Base-by-base conservation (phyloP, 2,329 filamentous ascomycete genomes). In the Endoconidiophora polonica region DNA sequence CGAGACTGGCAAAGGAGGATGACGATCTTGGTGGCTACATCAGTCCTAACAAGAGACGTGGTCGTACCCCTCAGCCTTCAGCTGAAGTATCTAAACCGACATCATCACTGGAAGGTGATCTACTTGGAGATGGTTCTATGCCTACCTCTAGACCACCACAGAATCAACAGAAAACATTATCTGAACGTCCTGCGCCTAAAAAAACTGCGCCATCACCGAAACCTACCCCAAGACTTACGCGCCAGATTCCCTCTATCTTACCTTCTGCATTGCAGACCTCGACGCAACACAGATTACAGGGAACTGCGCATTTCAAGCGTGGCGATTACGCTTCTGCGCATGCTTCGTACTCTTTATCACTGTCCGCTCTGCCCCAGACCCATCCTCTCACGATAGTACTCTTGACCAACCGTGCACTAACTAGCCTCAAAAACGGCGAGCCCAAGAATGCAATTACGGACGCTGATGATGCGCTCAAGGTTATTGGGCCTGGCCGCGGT, bases 321-420 rank as follows among this genome's bases (percentile, higher is more conserved):
- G 91, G 91, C 33, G 91, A 98, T 63, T 98, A 86, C 63, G 82
- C 85, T 16, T 75, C 83, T 7, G 91, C 91, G 0, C 86, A 95
- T 59, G 72, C 78, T 18, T 81, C 83, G 1, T 98, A 96, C 63
- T 79, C 83, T 0, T 74, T 76, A 26, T 86, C 91, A 1, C 69
- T 98, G 2, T 68, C 74, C 1, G 76, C 78, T 37, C 70, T 98
- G 29, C 91, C 91, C 1, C 65, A 76, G 12, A 74, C 72, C 3
- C 91, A 98, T 61, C 90, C 90, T 0, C 71, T 96, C 22, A 77
- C 77, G 16, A 91, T 96, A 53, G 70, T 96, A n/a, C 74, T 96
- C 5, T 77, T 94, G 20, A 90, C 85, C 58, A 98, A 98, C 62
- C 85, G 86, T 48, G 84, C 91, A 3, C 71, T 96, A 56, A 95